Percentiles rank a stretch among this genome's conserved stretches.
These are phyloP conservation scores for Actinomortierella wolfii DNA, from an alignment of 371 early-diverging fungal species.

Conservation along the genomic window DNA sequence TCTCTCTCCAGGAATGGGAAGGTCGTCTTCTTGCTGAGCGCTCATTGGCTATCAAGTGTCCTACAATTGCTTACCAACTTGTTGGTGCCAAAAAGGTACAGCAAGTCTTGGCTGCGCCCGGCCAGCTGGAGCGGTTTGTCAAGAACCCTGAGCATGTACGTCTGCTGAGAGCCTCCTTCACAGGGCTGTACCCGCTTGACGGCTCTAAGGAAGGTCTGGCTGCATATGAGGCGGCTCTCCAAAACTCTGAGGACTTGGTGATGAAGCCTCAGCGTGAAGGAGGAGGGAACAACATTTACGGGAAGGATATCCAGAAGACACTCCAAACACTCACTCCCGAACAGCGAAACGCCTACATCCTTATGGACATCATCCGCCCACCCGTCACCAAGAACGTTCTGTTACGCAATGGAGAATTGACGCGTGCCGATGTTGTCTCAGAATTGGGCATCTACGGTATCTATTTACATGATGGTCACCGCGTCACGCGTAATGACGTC, in stretches of 20 bases:
- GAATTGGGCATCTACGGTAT: conserved; percentile 95
- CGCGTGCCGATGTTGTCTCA: conserved; percentile 80
- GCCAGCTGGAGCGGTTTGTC: conserved; percentile 79
- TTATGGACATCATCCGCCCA: conserved; percentile 89
- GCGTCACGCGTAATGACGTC: conserved; percentile 74
- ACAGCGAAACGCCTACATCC: conserved; percentile 82
- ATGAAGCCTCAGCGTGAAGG: conserved; percentile 98
- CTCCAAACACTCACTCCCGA: conserved; percentile 59
- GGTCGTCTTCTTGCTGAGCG: conserved; percentile 83
- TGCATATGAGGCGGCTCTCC: conserved; percentile 72
- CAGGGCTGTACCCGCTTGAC: conserved; percentile 92
- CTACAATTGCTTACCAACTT: conserved; percentile 91
- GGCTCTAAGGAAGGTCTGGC: conserved; percentile 63
- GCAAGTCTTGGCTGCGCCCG: conserved; percentile 86
- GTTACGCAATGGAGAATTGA: conserved; percentile 78
- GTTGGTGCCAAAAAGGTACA: conserved; percentile 96
- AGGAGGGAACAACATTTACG: conserved; percentile 96
- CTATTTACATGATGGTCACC: conserved; percentile 73
- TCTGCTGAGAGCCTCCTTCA: conserved; percentile 77
- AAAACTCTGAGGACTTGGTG: conserved; percentile 72
- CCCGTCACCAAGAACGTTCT: conserved; percentile 78
- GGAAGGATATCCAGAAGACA: conserved; percentile 73
- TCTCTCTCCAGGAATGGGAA: conserved; percentile 75
- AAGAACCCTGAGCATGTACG: conserved; percentile 56
- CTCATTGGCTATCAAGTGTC: conserved; percentile 88